These are phyloP conservation scores for Apiotrichum porosum DNA, from an alignment of 1,284 basidiomycete genomes.

Conservation along the genomic window DNA sequence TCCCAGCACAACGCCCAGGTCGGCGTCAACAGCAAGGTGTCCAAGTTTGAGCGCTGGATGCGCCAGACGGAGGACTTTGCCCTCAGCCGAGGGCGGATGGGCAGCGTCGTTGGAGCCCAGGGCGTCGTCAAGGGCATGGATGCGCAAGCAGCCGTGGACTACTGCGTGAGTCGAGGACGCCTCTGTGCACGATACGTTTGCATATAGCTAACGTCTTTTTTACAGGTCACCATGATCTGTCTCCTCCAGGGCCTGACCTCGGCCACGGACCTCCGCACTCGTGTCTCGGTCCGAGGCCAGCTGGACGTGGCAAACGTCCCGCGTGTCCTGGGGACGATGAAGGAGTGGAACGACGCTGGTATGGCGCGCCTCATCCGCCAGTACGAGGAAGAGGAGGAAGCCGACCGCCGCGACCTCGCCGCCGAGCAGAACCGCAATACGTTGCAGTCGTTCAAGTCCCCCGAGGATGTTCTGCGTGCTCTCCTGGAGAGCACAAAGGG, in stretches of 20 bases:
- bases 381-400: conserved; percentile 65
- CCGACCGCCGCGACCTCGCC: conserved; percentile 72
- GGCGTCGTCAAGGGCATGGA: conserved; percentile 64
- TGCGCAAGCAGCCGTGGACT: conserved; percentile 28
- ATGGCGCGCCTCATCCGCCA: conserved; percentile 67
- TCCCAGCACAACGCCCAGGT: conserved; percentile 29
- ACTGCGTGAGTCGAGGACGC: conserved; percentile 38
- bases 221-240: conserved; percentile 30
- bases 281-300: conserved; percentile 53
- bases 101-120: conserved; percentile 87
- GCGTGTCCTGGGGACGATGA: conserved; percentile 68
- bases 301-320: conserved; percentile 84
- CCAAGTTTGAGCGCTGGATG: conserved; percentile 83
- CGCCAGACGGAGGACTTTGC: conserved; percentile 72
- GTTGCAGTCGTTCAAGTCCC: conserved; percentile 72
- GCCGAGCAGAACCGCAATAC: conserved; percentile 66
- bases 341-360: conserved; percentile 55
- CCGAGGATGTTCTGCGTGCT: conserved; percentile 81
- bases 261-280: conserved; percentile 37
- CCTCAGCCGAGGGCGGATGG: conserved; percentile 87
- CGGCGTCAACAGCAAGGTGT: conserved; percentile 56
- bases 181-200: no score
- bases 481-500: conserved; percentile 69
- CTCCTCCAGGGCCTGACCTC: conserved; percentile 29
- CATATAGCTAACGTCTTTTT: not conserved